phyloP scores from a whole-genome alignment of 768 basidiomycete species.

The Tricholoma matsutake region DNA sequence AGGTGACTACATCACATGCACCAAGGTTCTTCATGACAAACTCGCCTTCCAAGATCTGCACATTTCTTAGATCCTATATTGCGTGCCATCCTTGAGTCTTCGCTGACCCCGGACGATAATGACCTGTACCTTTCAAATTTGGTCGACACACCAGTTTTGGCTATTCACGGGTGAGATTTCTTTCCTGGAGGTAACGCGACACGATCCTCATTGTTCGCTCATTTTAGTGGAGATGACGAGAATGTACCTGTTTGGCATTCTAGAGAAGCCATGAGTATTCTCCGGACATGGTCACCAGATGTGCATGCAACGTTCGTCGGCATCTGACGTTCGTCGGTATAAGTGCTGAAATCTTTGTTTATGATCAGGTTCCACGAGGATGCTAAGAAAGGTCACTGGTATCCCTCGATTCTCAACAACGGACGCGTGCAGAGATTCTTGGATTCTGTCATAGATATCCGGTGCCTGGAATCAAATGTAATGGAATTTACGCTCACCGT shows the following conservation, averaged over 20 bases:
- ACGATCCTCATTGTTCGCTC: neutral
- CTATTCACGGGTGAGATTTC: conserved; percentile 72
- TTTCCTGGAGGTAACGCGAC: neutral
- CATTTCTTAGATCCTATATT: conserved; percentile 79
- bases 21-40: neutral
- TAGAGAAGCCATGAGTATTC: conserved; percentile 55
- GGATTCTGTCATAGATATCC: conserved; percentile 24
- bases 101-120: conserved; percentile 82
- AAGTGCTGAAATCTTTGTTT: neutral
- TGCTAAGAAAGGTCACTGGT: conserved; percentile 67
- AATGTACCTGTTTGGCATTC: conserved; percentile 90
- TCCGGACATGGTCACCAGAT: conserved; percentile 55
- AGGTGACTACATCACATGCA: conserved; percentile 31
- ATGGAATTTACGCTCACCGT: conserved; percentile 69
- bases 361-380: conserved; percentile 58
- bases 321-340: neutral
- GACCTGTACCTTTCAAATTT: conserved; percentile 83
- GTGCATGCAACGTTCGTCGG: conserved; percentile 49
- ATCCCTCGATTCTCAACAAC: conserved; percentile 54
- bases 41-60: conserved; percentile 42
- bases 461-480: conserved; percentile 10
- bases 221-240: conserved; percentile 63
- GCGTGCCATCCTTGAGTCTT: conserved; percentile 67
- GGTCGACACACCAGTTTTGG: conserved; percentile 63
- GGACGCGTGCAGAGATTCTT: conserved; percentile 56